Evolutionary conservation across 805 yeast genomes (phyloP).

Genomic region (Candida pini): DNA sequence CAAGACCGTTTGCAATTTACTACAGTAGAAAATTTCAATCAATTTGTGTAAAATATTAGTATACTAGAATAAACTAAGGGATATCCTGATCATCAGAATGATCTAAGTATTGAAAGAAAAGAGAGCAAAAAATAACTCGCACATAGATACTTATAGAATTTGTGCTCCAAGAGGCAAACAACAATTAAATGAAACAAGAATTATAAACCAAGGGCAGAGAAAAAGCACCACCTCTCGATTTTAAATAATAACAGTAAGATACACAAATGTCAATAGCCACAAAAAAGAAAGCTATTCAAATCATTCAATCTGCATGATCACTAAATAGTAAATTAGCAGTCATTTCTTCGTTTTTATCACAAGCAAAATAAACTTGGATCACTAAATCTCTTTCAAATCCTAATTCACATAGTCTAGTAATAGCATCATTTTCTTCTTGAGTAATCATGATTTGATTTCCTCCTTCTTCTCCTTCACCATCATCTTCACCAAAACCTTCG

Average conservation of each 20-base stretch:
- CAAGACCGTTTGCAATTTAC: background rate
- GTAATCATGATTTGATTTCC: conserved; percentile 57
- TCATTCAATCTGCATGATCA: conserved; percentile 36
- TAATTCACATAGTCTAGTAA: conserved; percentile 79
- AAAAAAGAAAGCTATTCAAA: background rate
- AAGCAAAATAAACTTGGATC: conserved; percentile 92
- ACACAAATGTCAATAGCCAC: background rate
- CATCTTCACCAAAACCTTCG: conserved; percentile 36
- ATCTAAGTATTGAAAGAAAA: too few species aligned
- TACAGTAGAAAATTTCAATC: background rate
- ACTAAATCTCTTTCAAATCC: conserved; percentile 89
- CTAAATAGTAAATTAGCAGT: conserved; percentile 88
- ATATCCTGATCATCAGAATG: too few species aligned
- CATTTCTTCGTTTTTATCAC: conserved; percentile 95
- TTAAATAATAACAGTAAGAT: too few species aligned
- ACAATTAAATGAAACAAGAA: too few species aligned
- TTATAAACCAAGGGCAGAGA: too few species aligned
- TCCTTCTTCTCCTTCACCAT: conserved; percentile 39
- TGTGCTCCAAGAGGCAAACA: too few species aligned
- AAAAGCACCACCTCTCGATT: too few species aligned
- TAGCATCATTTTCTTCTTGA: conserved; percentile 84
- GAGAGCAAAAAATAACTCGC: too few species aligned
- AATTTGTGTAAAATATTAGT: background rate
- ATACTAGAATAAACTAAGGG: background rate
- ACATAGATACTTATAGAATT: too few species aligned